These are phyloP conservation scores for Fusarium algeriense DNA, from an alignment of 2,329 filamentous ascomycete genomes.

Conservation along the genomic window DNA sequence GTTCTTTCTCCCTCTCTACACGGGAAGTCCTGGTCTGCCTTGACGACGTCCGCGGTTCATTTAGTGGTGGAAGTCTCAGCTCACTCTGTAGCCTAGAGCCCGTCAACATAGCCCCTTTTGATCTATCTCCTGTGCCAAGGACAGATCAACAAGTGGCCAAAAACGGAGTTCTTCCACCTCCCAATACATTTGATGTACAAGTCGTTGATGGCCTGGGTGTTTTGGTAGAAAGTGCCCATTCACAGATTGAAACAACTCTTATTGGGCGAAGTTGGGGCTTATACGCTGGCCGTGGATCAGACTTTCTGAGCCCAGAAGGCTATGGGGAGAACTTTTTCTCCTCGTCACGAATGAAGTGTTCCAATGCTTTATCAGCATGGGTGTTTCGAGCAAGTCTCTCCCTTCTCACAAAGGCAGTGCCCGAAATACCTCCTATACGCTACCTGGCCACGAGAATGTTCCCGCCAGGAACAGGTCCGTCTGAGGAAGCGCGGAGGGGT, in stretches of 20 bases:
- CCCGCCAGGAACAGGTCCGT: constrained; percentile 34
- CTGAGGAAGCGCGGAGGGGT: constrained; percentile 14
- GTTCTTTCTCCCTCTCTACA: constrained; percentile 12
- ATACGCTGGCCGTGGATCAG: constrained; percentile 2
- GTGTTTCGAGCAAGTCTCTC: constrained; percentile 7
- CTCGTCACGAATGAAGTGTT: constrained; percentile 17
- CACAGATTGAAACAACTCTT: constrained; percentile 29
- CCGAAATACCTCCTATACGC: constrained; percentile 21
- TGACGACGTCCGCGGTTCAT: constrained; percentile 19
- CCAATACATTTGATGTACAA: constrained; percentile 5
- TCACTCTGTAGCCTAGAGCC: constrained; percentile 29
- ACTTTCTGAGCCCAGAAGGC: neutral
- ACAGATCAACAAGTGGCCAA: neutral
- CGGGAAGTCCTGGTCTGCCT: constrained; percentile 32
- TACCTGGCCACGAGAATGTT: constrained; percentile 25
- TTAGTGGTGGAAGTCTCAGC: constrained; percentile 38
- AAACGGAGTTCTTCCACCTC: neutral
- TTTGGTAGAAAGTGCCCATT: constrained; percentile 22
- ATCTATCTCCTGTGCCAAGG: constrained; percentile 3
- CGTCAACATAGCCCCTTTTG: neutral
- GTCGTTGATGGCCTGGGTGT: neutral
- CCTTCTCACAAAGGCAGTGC: constrained; percentile 19
- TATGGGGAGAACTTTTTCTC: constrained; percentile 18
- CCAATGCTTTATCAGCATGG: neutral
- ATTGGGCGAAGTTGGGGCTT: constrained; percentile 37